Percentiles rank a stretch among this genome's conserved stretches.
phyloP scores from a whole-genome alignment of 2,329 filamentous ascomycete species.

The Colletotrichum gigasporum region DNA sequence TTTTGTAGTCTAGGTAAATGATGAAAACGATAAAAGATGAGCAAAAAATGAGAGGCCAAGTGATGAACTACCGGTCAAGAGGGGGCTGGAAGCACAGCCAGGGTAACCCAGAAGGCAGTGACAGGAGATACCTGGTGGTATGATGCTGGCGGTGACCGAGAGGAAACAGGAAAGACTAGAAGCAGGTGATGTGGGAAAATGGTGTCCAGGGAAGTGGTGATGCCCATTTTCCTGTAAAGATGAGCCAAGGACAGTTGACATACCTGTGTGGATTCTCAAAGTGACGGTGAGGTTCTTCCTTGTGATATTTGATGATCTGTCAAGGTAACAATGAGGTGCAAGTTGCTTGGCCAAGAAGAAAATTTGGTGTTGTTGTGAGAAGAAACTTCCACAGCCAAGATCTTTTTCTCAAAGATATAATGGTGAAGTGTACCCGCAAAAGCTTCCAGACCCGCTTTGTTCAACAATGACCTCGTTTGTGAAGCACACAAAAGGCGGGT shows the following conservation, averaged over 20 bases:
- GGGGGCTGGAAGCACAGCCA: too few relatives aligned
- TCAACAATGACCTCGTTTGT: conserved; percentile 3
- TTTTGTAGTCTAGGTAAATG: not conserved
- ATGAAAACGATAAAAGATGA: too few relatives aligned
- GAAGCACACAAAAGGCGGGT: conserved; percentile 13
- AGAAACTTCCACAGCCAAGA: too few relatives aligned
- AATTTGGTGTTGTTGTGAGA: conserved; percentile 4
- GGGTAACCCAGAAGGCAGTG: too few relatives aligned
- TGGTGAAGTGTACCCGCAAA: not conserved
- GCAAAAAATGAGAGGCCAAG: not conserved
- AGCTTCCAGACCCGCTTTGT: not conserved
- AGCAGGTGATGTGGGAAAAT: not conserved
- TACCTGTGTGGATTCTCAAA: not conserved
- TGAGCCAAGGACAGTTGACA: not conserved
- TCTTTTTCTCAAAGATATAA: not conserved
- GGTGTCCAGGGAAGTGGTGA: not conserved
- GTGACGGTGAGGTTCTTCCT: not conserved
- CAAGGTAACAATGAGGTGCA: not conserved
- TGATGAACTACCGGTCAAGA: too few relatives aligned
- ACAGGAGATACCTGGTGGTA: too few relatives aligned
- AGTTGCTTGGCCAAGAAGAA: not conserved
- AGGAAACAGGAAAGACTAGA: too few relatives aligned
- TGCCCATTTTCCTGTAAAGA: not conserved
- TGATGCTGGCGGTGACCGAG: too few relatives aligned
- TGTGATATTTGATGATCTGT: conserved; percentile 7